Conservation (phyloP, 768 basidiomycete genomes). For the Podaxis sp. region DNA sequence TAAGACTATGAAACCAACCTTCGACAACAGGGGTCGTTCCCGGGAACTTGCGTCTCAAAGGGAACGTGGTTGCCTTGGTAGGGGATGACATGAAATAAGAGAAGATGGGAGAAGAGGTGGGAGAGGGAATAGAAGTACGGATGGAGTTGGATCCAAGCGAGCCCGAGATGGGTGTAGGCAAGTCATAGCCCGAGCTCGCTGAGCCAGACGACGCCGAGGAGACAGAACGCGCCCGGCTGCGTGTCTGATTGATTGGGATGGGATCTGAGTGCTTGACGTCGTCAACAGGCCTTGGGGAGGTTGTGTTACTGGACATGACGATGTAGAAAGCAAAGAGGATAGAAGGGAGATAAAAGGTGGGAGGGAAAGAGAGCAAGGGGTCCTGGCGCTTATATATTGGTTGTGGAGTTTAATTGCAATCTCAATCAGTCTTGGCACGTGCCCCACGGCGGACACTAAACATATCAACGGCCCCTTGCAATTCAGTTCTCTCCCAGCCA, state of each 20-base stretch:
- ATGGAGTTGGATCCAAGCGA: conserved; percentile 41
- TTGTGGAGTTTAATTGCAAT: conserved; percentile 14
- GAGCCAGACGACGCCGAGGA: conserved; percentile 62
- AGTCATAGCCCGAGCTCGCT: conserved; percentile 50
- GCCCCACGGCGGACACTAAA: conserved; percentile 6
- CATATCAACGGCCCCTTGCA: background rate
- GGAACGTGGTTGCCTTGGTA: conserved; percentile 56
- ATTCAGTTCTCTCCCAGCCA: background rate
- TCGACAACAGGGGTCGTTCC: conserved; percentile 58
- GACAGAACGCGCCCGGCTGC: conserved; percentile 54
- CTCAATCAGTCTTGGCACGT: conserved; percentile 16
- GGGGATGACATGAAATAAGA: conserved; percentile 68
- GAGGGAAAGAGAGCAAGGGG: conserved; percentile 14
- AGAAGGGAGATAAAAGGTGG: conserved; percentile 21
- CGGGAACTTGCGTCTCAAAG: conserved; percentile 55
- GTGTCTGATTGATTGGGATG: conserved; percentile 52
- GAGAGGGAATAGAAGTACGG: conserved; percentile 48
- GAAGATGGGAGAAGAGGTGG: conserved; percentile 69
- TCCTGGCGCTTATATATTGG: conserved; percentile 23
- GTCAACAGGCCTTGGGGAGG: conserved; percentile 22
- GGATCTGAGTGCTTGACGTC: conserved; percentile 56
- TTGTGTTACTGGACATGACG: conserved; percentile 36
- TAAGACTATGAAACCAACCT: conserved; percentile 40
- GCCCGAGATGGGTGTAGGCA: conserved; percentile 52
- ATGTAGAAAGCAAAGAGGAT: conserved; percentile 20